Evolutionary conservation across 371 early-diverging fungal species (phyloP).

Genomic region (Mucor ambiguus): DNA sequence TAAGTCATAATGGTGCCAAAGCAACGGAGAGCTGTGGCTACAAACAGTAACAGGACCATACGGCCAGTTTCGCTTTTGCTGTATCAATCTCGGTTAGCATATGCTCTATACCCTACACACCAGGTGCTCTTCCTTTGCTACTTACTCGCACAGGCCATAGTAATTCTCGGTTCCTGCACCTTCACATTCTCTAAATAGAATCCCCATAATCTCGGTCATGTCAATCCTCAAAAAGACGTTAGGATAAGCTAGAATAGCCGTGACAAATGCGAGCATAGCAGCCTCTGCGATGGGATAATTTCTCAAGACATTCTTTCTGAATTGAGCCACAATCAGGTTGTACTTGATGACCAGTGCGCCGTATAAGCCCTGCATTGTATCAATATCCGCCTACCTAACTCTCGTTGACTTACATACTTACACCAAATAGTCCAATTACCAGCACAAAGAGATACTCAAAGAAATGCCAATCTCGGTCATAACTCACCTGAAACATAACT

Average conservation of each 20-base stretch:
- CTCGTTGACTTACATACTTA: constrained; percentile 29
- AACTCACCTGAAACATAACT: constrained; percentile 94
- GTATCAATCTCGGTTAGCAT: background rate
- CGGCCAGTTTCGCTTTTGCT: constrained; percentile 33
- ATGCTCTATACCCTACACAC: background rate
- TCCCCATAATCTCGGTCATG: constrained; percentile 85
- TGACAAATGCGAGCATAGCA: constrained; percentile 68
- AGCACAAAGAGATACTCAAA: constrained; percentile 86
- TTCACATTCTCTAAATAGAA: constrained; percentile 87
- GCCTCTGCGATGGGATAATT: constrained; percentile 78
- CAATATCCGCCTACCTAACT: background rate
- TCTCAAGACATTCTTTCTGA: constrained; percentile 67
- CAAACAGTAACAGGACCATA: constrained; percentile 56
- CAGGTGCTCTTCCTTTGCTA: background rate
- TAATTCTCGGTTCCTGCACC: constrained; percentile 57
- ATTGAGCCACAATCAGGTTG: constrained; percentile 71
- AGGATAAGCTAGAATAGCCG: constrained; percentile 75
- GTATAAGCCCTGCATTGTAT: constrained; percentile 71
- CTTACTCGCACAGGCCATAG: constrained; percentile 68
- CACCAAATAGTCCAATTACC: constrained; percentile 89
- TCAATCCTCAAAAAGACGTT: constrained; percentile 83
- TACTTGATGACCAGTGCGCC: constrained; percentile 87
- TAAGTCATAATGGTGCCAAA: constrained; percentile 75
- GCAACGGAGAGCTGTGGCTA: constrained; percentile 70
- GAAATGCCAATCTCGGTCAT: constrained; percentile 86